Percentiles rank a stretch among this genome's conserved stretches.
Evolutionary conservation across 345 rosid species (phyloP).

Genomic region (Salix caprea): DNA sequence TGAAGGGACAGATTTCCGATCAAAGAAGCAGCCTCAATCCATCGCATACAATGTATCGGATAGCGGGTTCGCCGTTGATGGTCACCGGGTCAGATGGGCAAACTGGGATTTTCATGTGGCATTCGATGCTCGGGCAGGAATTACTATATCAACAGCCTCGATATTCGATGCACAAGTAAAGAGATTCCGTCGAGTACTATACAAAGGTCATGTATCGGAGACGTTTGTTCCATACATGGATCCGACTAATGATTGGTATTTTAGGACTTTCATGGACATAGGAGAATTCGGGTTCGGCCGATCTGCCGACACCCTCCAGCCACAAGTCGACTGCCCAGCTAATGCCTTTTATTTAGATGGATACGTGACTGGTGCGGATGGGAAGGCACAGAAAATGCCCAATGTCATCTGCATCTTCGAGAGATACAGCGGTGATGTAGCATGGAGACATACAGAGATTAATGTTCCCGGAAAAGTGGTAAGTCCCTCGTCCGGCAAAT

Average conservation of each 20-base stretch:
- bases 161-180: slow-evolving; percentile 37
- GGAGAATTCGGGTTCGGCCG: slow-evolving; percentile 83
- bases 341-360: slow-evolving; percentile 59
- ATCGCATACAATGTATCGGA: slow-evolving; percentile 36
- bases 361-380: slow-evolving; percentile 53
- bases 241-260: slow-evolving; percentile 77
- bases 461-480: slow-evolving; percentile 75
- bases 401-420: slow-evolving; percentile 62
- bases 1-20: slow-evolving; percentile 64
- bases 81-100: slow-evolving; percentile 51
- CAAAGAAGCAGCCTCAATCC: slow-evolving; percentile 20
- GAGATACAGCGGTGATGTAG: slow-evolving; percentile 52
- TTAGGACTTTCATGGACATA: slow-evolving; percentile 62
- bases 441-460: slow-evolving; percentile 65
- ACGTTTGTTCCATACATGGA: slow-evolving; percentile 85
- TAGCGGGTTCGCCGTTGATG: slow-evolving; percentile 35
- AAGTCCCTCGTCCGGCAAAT: background rate
- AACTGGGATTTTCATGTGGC: slow-evolving; percentile 78
- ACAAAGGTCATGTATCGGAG: slow-evolving; percentile 70
- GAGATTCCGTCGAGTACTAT: slow-evolving; percentile 42
- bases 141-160: slow-evolving; percentile 56
- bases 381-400: slow-evolving; percentile 42
- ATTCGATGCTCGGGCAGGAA: slow-evolving; percentile 56
- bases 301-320: slow-evolving; percentile 49
- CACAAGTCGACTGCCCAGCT: slow-evolving; percentile 56